Conservation (phyloP, 805 yeast species). For the Sugiyamaella floridensis region DNA sequence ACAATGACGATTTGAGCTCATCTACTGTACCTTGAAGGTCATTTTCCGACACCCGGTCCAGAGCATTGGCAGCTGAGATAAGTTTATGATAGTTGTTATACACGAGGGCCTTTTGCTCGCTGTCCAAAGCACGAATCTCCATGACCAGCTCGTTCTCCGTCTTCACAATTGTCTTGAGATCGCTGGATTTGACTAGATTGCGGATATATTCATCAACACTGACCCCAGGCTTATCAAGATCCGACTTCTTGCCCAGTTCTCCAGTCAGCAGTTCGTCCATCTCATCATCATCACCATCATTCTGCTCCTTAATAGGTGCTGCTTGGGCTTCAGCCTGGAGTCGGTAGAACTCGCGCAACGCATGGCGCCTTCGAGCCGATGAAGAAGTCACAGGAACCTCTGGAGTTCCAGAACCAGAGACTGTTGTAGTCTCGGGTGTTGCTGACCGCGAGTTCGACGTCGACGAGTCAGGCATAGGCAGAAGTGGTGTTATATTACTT, state of each 20-base stretch:
- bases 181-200: constrained; percentile 15
- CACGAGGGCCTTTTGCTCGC: constrained; percentile 34
- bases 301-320: constrained; percentile 5
- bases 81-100: constrained; percentile 34
- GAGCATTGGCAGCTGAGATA: constrained; percentile 30
- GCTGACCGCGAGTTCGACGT: too few species aligned
- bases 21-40: constrained; percentile 2
- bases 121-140: constrained; percentile 28
- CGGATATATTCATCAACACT: constrained; percentile 21
- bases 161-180: constrained; percentile 21
- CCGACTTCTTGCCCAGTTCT: constrained; percentile 5
- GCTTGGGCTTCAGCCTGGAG: constrained; percentile 21
- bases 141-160: constrained; percentile 23
- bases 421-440: not conserved
- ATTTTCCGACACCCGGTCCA: constrained; percentile 14
- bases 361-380: constrained; percentile 23
- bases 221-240: constrained; percentile 19
- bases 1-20: constrained; percentile 5
- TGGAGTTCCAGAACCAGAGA: not conserved
- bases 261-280: constrained; percentile 3
- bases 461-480: too few species aligned
- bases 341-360: constrained; percentile 33
- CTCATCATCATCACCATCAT: constrained; percentile 2
- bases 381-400: not conserved
- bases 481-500: too few species aligned